These are phyloP conservation scores for Penicillium alfredii DNA, from an alignment of 495 filamentous ascomycete species.

Conservation along the genomic window DNA sequence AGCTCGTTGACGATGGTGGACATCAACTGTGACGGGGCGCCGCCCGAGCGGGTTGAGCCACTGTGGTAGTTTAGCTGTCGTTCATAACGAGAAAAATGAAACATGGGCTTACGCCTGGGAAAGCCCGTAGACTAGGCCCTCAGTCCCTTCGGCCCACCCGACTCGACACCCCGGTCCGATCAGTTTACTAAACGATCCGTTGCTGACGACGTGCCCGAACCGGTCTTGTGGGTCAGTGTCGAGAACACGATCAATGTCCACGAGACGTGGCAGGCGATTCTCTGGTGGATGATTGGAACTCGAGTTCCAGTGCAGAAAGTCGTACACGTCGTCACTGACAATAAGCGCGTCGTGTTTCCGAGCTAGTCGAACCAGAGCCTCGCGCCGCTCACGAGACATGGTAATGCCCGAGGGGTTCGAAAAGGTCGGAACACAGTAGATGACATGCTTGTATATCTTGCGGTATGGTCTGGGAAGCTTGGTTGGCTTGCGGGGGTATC, in stretches of 20 bases:
- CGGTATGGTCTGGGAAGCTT: conserved; percentile 32
- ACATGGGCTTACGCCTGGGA: conserved; percentile 47
- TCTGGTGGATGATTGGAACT: neutral
- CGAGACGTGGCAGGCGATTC: conserved; percentile 49
- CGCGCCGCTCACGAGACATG: conserved; percentile 47
- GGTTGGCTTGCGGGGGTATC: conserved; percentile 1
- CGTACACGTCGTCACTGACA: conserved; percentile 71
- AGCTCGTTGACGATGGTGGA: conserved; percentile 57
- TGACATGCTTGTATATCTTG: conserved; percentile 62
- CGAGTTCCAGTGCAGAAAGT: conserved; percentile 55
- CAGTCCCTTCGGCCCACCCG: conserved; percentile 64
- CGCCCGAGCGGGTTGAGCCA: conserved; percentile 59
- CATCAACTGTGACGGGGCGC: conserved; percentile 60
- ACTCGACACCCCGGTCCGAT: conserved; percentile 59
- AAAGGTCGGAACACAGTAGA: conserved; percentile 68
- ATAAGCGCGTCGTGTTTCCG: conserved; percentile 59
- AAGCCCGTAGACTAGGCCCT: conserved; percentile 50
- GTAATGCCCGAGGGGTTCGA: conserved; percentile 62
- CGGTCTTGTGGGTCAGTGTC: conserved; percentile 33
- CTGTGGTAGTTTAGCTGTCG: conserved; percentile 35
- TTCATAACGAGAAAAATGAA: conserved; percentile 23
- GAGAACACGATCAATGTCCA: conserved; percentile 55
- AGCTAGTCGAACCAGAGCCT: conserved; percentile 52
- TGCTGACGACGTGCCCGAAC: conserved; percentile 64
- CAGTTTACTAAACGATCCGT: conserved; percentile 69